A percentile compares a stretch with the other conserved stretches of the same genome.
Conservation (phyloP, 805 yeast genomes). For the Suhomyces canberraensis region DNA sequence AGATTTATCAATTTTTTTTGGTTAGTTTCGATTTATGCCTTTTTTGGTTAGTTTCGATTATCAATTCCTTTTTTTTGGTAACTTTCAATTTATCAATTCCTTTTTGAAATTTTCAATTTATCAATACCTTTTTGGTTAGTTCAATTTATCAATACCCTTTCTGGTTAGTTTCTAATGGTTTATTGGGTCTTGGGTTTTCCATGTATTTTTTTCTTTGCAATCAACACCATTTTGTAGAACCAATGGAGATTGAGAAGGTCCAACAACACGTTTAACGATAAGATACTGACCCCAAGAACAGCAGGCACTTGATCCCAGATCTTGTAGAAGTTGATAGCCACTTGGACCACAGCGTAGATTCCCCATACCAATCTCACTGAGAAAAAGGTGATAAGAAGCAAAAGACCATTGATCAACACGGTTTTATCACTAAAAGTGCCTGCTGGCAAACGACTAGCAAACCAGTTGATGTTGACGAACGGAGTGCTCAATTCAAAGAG, state of each 20-base stretch:
- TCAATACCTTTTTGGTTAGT: too few species aligned
- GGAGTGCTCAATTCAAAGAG: slow-evolving; percentile 90
- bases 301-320: slow-evolving; percentile 44
- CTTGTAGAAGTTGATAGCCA: slow-evolving; percentile 46
- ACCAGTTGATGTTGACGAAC: slow-evolving; percentile 93
- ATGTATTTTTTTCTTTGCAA: slow-evolving; percentile 56
- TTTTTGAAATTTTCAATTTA: too few species aligned
- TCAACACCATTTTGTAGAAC: slow-evolving; percentile 81
- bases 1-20: too few species aligned
- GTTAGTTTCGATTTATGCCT: too few species aligned
- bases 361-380: slow-evolving; percentile 85
- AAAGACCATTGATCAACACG: slow-evolving; percentile 66
- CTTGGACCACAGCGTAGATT: slow-evolving; percentile 58
- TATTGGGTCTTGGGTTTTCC: slow-evolving; percentile 1
- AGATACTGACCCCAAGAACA: slow-evolving; percentile 47
- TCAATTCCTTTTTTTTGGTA: too few species aligned
- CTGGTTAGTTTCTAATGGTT: too few species aligned
- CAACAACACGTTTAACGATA: slow-evolving; percentile 59
- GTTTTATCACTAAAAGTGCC: slow-evolving; percentile 56
- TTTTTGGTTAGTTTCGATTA: too few species aligned
- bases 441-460: slow-evolving; percentile 70
- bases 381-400: slow-evolving; percentile 70
- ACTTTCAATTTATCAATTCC: too few species aligned
- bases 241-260: slow-evolving; percentile 73
- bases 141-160: too few species aligned